Conservation (phyloP, 106 monocot species). For the Acanthochlamys bracteata region DNA sequence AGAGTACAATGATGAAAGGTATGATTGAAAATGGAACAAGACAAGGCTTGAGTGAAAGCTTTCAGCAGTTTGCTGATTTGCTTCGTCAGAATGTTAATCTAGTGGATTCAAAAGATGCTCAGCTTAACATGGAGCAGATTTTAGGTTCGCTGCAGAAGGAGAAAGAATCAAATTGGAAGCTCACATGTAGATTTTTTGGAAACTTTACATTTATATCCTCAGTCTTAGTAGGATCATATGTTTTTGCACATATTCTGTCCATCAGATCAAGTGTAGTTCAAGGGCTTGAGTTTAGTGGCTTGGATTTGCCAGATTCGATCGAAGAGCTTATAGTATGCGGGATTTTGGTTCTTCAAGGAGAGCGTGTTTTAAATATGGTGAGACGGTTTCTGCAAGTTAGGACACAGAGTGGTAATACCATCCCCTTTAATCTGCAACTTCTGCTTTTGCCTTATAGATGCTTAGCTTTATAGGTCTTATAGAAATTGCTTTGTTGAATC, state of each 20-base stretch:
- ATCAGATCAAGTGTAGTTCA: conserved; percentile 30
- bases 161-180: conserved; percentile 46
- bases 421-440: too few relatives aligned
- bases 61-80: conserved; percentile 31
- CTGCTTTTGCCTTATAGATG: too few relatives aligned
- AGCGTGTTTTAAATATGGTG: conserved; percentile 42
- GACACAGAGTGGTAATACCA: conserved; percentile 70
- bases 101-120: conserved; percentile 43
- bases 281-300: conserved; percentile 68
- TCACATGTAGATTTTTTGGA: conserved; percentile 44
- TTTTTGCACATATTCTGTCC: conserved; percentile 46
- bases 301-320: conserved; percentile 85
- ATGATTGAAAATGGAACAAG: conserved; percentile 89
- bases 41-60: conserved; percentile 64
- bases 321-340: conserved; percentile 61
- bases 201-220: conserved; percentile 55
- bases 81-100: conserved; percentile 45
- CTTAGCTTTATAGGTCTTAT: too few relatives aligned
- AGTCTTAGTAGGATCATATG: conserved; percentile 30
- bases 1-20: conserved; percentile 88
- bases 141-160: conserved; percentile 46
- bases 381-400: conserved; percentile 45
- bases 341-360: conserved; percentile 63
- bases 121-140: too few relatives aligned
- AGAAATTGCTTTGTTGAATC: too few relatives aligned